phyloP scores from a whole-genome alignment of 139 green algal genomes.

The Choricystis sp. region DNA sequence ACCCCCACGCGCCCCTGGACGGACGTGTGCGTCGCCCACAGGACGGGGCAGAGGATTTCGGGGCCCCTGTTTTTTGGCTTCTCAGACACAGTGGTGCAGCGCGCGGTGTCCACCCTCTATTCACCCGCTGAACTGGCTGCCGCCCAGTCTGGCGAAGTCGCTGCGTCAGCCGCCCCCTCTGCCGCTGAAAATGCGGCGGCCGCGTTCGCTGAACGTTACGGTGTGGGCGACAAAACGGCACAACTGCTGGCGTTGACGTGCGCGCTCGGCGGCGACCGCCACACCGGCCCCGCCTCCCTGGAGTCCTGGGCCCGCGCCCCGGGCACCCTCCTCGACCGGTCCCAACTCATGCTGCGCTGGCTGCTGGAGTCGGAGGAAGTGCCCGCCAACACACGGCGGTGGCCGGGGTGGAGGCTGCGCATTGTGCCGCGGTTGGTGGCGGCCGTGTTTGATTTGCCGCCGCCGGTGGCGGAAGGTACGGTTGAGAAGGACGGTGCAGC shows the following conservation, averaged over 20 bases:
- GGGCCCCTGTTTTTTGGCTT: slow-evolving; percentile 40
- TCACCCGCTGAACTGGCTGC: no score
- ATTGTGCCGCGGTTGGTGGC: slow-evolving; percentile 19
- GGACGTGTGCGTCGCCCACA: slow-evolving; percentile 21
- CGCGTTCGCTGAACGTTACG: slow-evolving; percentile 21
- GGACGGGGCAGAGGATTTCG: slow-evolving; percentile 26
- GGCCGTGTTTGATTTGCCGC: no score
- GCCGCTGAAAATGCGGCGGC: slow-evolving; percentile 12
- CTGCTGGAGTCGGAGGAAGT: slow-evolving; percentile 16
- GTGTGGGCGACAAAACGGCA: slow-evolving; percentile 22
- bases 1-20: slow-evolving; percentile 36
- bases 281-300: slow-evolving; percentile 8
- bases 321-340: not conserved
- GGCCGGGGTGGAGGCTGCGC: slow-evolving; percentile 19
- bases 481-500: no score
- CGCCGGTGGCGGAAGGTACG: no score
- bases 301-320: slow-evolving; percentile 3
- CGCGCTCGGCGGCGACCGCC: slow-evolving; percentile 11
- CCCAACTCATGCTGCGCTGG: slow-evolving; percentile 3
- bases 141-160: no score
- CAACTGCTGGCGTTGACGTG: slow-evolving; percentile 15
- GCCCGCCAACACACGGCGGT: slow-evolving; percentile 15
- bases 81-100: slow-evolving; percentile 19
- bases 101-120: slow-evolving; percentile 21
- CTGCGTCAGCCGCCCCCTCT: not conserved